Evolutionary conservation across 2,329 filamentous ascomycete genomes (phyloP).

Genomic region (Cercospora sojina): DNA sequence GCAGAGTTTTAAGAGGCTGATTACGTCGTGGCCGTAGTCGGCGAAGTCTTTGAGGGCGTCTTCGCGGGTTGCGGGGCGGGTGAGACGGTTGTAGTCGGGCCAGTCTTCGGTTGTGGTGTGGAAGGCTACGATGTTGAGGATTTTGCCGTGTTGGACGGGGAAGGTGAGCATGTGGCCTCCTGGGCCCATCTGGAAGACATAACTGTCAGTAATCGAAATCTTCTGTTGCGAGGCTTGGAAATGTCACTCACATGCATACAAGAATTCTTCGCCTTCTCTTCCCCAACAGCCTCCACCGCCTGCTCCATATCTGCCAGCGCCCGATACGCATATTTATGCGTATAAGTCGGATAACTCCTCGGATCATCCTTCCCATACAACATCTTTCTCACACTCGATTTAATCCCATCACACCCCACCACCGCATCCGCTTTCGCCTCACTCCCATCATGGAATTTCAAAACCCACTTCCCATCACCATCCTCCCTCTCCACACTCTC

Average conservation of each 20-base stretch:
- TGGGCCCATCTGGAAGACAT: constrained; percentile 29
- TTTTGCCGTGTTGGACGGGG: constrained; percentile 41
- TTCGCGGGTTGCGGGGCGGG: constrained; percentile 25
- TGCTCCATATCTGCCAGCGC: constrained; percentile 58
- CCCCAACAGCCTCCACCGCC: constrained; percentile 31
- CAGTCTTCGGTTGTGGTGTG: constrained; percentile 27
- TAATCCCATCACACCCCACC: constrained; percentile 47
- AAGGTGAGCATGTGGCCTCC: constrained; percentile 61
- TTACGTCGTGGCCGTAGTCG: constrained; percentile 28
- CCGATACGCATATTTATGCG: constrained; percentile 61
- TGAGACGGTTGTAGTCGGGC: constrained; percentile 29
- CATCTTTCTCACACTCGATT: constrained; percentile 54
- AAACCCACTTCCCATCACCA: constrained; percentile 29
- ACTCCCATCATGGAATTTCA: constrained; percentile 41
- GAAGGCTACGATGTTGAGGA: constrained; percentile 34
- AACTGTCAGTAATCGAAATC: not conserved
- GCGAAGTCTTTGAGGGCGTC: constrained; percentile 31
- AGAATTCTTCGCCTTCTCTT: constrained; percentile 31
- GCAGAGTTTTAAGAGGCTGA: constrained; percentile 29
- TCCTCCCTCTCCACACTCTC: constrained; percentile 34
- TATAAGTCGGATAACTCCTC: constrained; percentile 52
- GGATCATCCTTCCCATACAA: constrained; percentile 40
- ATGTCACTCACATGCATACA: constrained; percentile 31
- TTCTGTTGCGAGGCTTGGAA: no score
- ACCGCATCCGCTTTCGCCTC: constrained; percentile 46